Conservation (phyloP, 2,329 filamentous ascomycete species). For the Exophiala oligosperma region DNA sequence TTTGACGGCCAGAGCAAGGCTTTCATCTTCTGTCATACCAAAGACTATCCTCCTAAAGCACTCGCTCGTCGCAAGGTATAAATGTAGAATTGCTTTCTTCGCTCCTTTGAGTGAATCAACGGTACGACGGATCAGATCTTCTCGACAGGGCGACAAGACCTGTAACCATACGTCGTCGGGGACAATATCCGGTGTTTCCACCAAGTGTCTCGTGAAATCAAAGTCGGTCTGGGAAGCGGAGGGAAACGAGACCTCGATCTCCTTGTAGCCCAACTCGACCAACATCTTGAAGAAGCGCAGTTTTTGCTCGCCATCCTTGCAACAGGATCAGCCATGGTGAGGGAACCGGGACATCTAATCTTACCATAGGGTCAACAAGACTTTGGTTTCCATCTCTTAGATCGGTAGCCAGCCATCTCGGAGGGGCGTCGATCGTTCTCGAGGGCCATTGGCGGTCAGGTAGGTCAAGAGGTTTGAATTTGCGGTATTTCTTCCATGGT, state of each 20-base stretch:
- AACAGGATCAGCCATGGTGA: conserved; percentile 7
- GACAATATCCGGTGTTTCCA: conserved; percentile 78
- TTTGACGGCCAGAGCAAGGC: conserved; percentile 75
- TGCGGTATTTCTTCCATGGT: conserved; percentile 50
- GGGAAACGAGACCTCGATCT: conserved; percentile 95
- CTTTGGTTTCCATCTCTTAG: conserved; percentile 93
- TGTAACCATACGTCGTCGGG: conserved; percentile 91
- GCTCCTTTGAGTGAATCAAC: conserved; percentile 85
- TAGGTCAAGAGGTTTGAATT: conserved; percentile 48
- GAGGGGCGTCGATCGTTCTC: conserved; percentile 78
- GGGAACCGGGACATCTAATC: no score
- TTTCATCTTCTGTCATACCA: conserved; percentile 79
- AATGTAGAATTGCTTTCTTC: conserved; percentile 91
- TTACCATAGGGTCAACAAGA: conserved; percentile 86
- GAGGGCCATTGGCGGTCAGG: conserved; percentile 71
- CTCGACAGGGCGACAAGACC: conserved; percentile 86
- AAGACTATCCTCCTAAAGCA: conserved; percentile 95
- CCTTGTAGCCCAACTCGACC: conserved; percentile 88
- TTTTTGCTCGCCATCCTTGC: conserved; percentile 88
- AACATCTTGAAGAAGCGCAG: conserved; percentile 95
- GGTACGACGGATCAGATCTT: conserved; percentile 85
- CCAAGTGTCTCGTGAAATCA: conserved; percentile 84
- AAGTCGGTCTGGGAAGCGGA: conserved; percentile 94
- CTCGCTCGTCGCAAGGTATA: conserved; percentile 93
- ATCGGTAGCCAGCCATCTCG: conserved; percentile 87